Evolutionary conservation across 768 basidiomycete genomes (phyloP).

Genomic region (Kwoniella sp.): DNA sequence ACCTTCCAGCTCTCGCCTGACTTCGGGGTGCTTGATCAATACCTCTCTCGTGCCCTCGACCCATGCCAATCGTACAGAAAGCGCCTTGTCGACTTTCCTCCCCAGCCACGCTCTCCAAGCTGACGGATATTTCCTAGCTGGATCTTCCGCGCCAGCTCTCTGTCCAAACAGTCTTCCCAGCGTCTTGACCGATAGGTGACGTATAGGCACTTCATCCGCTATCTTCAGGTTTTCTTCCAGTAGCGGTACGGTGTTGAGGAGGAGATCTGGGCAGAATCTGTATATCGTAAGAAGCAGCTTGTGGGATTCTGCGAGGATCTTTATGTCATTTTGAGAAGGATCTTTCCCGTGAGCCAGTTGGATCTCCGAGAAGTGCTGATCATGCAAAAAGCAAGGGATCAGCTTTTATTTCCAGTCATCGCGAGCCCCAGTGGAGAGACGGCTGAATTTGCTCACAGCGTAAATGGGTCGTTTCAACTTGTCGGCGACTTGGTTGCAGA

Average conservation of each 20-base stretch:
- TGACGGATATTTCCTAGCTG: conserved; percentile 75
- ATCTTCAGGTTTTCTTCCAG: conserved; percentile 81
- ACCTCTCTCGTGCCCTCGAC: conserved; percentile 71
- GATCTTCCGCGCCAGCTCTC: conserved; percentile 61
- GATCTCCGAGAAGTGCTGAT: conserved; percentile 82
- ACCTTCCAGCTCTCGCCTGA: conserved; percentile 74
- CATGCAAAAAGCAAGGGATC: neutral
- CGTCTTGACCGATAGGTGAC: conserved; percentile 79
- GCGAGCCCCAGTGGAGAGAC: no score
- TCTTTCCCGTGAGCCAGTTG: conserved; percentile 59
- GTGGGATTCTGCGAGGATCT: conserved; percentile 66
- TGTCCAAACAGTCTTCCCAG: conserved; percentile 83
- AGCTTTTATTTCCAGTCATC: conserved; percentile 11
- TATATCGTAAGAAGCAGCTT: conserved; percentile 81
- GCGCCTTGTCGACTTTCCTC: conserved; percentile 73
- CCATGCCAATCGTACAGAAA: conserved; percentile 73
- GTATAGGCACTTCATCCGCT: conserved; percentile 70
- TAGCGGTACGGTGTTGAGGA: conserved; percentile 89
- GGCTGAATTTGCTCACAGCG: no score
- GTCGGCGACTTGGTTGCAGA: conserved; percentile 81
- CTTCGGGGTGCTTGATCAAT: conserved; percentile 68
- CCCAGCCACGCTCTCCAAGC: conserved; percentile 85
- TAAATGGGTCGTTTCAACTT: conserved; percentile 83
- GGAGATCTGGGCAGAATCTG: conserved; percentile 73
- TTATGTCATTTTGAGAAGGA: conserved; percentile 41